Evolutionary conservation across 2,329 filamentous ascomycete genomes (phyloP), one percentile per base, ranked within the genome.

Genomic region (Aspergillus fumigatiaffinis): DNA sequence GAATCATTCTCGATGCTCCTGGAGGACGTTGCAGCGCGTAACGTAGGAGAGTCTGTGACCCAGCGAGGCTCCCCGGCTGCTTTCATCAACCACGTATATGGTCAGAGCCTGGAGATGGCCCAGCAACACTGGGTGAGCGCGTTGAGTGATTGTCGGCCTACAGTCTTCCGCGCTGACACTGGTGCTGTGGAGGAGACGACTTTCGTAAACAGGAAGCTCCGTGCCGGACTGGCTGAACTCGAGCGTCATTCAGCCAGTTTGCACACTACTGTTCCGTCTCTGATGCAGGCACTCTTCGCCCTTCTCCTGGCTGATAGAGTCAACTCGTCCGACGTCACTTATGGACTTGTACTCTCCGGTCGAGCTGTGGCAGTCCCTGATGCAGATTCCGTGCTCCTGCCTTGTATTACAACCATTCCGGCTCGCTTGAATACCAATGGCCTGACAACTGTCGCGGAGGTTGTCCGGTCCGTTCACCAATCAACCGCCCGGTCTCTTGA

Each of bases 391-490:
- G 70, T 76, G 10, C 58, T 73, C 5, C 61, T 71, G 17, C 73
- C 73, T 10, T 74, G 72, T 50, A 72, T 76, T 42, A 72, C 69
- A 1, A 76, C 73, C 4, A 67, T 76, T 21, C 73, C 73, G 1
- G 67, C 66, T 26, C 69, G 72, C n/a, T 63, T 75, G 9, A 62
- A 67, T 49, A 62, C 68, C 10, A 53, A 51, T 1, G 54, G 58
- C 4, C 44, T 68, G 12, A n/a, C 41, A 2, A 68, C 63, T 0
- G 59, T 70, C 20, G 56, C 54, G 8, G 66, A 71, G 1, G 59
- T 68, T 1, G 56, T 72, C 21, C 52, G 52, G 10, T 32, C 53
- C 3, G 59, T 70, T 21, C 69, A 69, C 32, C 63, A 64, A 38
- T 60, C 59, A 26, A 64, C 60, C 10, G 63, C 63, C n/a, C 59